Evolutionary conservation across 352 stramenopile species (phyloP).

Genomic region (Globisporangium middletonii): DNA sequence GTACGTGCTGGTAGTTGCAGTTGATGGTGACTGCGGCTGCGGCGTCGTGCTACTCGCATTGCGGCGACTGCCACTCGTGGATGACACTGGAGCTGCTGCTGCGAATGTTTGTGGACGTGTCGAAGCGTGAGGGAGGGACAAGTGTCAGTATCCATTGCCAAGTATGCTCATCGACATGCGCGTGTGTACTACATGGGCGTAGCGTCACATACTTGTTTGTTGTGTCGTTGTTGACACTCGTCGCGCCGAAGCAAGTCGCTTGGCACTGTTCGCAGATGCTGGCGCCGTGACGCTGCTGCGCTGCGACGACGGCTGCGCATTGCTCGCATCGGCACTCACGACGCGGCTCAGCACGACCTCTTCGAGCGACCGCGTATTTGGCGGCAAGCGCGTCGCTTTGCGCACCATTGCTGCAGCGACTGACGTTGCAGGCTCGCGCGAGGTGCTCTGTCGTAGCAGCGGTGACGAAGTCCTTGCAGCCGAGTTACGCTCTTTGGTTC

Average conservation of each 20-base stretch:
- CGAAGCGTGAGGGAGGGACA: background rate
- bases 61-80: background rate
- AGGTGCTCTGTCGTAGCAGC: no score
- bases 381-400: conserved; percentile 44
- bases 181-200: background rate
- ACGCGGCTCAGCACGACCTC: conserved; percentile 58
- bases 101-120: background rate
- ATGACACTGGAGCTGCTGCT: background rate
- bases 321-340: conserved; percentile 11
- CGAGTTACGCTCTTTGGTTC: no score
- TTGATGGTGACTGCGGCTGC: background rate
- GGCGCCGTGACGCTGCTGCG: background rate
- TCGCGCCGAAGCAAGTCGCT: background rate
- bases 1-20: background rate
- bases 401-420: conserved; percentile 37
- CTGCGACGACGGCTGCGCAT: conserved; percentile 6
- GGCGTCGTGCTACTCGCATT: background rate
- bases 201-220: conserved; percentile 1
- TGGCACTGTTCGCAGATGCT: background rate
- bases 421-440: no score
- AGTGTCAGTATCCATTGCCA: no score
- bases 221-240: background rate
- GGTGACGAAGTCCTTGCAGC: no score
- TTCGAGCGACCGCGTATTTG: conserved; percentile 55
- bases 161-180: background rate